A percentile compares a stretch with the other conserved stretches of the same genome.
These are phyloP conservation scores for Apiospora saccharicola DNA, from an alignment of 2,329 filamentous ascomycete genomes.

Conservation along the genomic window DNA sequence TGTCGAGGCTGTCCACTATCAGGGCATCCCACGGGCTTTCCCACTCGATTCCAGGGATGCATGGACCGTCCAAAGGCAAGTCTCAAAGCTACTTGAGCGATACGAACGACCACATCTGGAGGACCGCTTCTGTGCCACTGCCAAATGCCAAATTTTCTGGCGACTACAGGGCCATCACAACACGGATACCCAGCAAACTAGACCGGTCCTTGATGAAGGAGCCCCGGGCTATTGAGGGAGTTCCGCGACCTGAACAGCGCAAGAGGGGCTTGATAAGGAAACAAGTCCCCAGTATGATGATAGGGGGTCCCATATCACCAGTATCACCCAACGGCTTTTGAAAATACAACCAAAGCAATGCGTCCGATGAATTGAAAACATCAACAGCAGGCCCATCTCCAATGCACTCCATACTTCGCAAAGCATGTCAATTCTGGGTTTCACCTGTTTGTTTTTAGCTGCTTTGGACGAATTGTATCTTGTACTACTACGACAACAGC, in stretches of 20 bases:
- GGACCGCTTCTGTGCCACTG: conserved; percentile 67
- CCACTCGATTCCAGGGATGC: conserved; percentile 47
- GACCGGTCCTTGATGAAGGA: conserved; percentile 91
- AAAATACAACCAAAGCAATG: neutral
- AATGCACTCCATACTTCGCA: conserved; percentile 1
- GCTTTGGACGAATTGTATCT: neutral
- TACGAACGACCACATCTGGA: conserved; percentile 81
- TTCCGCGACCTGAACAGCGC: conserved; percentile 69
- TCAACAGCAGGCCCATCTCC: conserved; percentile 6
- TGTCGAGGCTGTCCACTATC: conserved; percentile 67
- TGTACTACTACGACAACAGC: conserved; percentile 3
- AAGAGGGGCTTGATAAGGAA: conserved; percentile 60
- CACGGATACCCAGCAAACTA: conserved; percentile 79
- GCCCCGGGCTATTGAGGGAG: conserved; percentile 86
- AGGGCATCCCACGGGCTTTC: conserved; percentile 62
- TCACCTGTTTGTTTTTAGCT: neutral
- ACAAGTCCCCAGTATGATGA: conserved; percentile 56
- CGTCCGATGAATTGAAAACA: neutral
- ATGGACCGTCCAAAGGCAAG: conserved; percentile 49
- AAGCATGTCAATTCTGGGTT: conserved; percentile 4
- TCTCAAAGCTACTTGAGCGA: conserved; percentile 71
- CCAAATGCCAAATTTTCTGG: conserved; percentile 68
- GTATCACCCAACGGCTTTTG: conserved; percentile 31
- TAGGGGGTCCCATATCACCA: conserved; percentile 38
- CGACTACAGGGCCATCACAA: conserved; percentile 67